Evolutionary conservation across 805 yeast species (phyloP).

Genomic region (Starmerella sirachaensis): DNA sequence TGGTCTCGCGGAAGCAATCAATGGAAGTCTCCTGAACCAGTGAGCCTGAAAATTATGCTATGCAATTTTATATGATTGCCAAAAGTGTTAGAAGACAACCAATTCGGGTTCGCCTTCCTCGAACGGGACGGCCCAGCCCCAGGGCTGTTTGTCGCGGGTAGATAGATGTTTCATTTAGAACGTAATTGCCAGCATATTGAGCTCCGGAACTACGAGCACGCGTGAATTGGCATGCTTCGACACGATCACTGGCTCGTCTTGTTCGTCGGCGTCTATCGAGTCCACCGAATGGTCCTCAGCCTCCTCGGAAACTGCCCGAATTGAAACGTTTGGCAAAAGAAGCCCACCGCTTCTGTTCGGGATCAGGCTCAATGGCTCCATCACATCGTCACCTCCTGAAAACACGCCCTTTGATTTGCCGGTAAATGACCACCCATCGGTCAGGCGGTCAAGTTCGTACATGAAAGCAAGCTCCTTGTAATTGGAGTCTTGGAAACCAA

Average conservation of each 20-base stretch:
- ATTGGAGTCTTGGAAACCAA: conserved; percentile 2
- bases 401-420: conserved; percentile 54
- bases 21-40: not conserved
- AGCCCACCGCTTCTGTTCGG: conserved; percentile 72
- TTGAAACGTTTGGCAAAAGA: conserved; percentile 45
- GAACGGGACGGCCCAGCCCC: not conserved
- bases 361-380: conserved; percentile 39
- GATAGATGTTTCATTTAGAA: conserved; percentile 30
- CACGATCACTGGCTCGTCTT: conserved; percentile 31
- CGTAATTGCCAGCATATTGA: conserved; percentile 48
- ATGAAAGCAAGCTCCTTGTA: conserved; percentile 29
- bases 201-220: conserved; percentile 57
- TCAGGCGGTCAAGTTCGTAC: conserved; percentile 38
- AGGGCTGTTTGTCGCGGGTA: not conserved
- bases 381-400: conserved; percentile 26
- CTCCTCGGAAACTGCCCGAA: conserved; percentile 36
- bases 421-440: conserved; percentile 69
- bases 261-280: not conserved
- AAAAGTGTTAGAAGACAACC: not conserved
- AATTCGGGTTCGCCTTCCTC: too few species aligned
- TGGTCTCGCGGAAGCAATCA: conserved; percentile 37
- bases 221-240: conserved; percentile 58
- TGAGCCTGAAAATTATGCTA: not conserved
- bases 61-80: not conserved
- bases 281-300: not conserved